These are phyloP conservation scores for Leishmania mexicana DNA, from an alignment of 208 protist genomes.

Conservation along the genomic window DNA sequence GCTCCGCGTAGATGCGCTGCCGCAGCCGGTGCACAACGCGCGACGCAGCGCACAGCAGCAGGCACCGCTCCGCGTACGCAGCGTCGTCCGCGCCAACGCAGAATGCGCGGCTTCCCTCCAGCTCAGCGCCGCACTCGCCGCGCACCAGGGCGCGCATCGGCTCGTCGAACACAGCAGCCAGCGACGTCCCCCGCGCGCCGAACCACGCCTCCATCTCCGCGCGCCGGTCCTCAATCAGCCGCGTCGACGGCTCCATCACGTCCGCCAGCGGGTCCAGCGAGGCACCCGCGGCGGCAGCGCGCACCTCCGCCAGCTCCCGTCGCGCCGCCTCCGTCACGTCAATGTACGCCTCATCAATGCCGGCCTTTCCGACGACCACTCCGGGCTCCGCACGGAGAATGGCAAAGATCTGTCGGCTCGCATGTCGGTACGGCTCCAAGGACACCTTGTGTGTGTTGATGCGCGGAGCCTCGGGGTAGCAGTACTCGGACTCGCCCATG, in stretches of 20 bases:
- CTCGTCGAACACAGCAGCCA: constrained; percentile 49
- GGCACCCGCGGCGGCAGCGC: constrained; percentile 5
- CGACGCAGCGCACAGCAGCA: constrained; percentile 67
- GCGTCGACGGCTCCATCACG: constrained; percentile 56
- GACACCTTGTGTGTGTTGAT: constrained; percentile 75
- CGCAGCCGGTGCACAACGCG: constrained; percentile 19
- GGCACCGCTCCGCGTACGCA: constrained; percentile 40
- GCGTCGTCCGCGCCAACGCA: constrained; percentile 24
- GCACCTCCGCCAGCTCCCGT: constrained; percentile 40
- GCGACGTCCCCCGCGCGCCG: constrained; percentile 39
- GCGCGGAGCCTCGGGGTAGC: constrained; percentile 42
- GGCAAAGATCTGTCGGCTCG: constrained; percentile 70
- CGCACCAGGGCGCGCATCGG: constrained; percentile 55
- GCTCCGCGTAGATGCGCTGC: constrained; percentile 46
- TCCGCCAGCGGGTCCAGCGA: constrained; percentile 39
- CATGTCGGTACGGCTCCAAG: constrained; percentile 83
- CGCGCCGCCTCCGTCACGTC: constrained; percentile 80
- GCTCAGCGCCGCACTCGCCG: constrained; percentile 20
- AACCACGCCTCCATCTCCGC: constrained; percentile 62
- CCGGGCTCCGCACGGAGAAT: constrained; percentile 59
- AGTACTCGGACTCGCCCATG: constrained; percentile 56
- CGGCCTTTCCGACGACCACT: constrained; percentile 67
- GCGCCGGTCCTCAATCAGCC: constrained; percentile 53
- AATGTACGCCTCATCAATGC: constrained; percentile 90
- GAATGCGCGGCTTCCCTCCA: constrained; percentile 37